Conservation (phyloP, 352 stramenopile species). For the Globisporangium acanthophoron region DNA sequence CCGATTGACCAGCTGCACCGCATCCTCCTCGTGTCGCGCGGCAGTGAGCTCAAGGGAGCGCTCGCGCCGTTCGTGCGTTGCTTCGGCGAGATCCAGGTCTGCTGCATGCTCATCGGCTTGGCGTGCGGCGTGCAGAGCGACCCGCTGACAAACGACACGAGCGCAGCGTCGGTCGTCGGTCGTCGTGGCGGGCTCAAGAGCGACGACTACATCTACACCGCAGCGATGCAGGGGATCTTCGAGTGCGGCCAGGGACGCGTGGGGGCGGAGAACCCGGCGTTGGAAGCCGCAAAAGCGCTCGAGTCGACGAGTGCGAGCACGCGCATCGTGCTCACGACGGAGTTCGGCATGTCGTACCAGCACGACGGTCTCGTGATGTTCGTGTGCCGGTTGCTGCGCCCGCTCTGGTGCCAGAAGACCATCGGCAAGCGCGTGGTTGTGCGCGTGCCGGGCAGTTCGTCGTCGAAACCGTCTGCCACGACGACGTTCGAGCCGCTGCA, state of each 20-base stretch:
- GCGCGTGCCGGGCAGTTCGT: slow-evolving; percentile 14
- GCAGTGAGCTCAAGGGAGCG: slow-evolving; percentile 57
- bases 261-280: slow-evolving; percentile 17
- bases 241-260: slow-evolving; percentile 59
- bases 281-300: slow-evolving; percentile 23
- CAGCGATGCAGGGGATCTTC: slow-evolving; percentile 79
- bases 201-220: slow-evolving; percentile 74
- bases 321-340: slow-evolving; percentile 78
- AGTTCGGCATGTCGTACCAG: slow-evolving; percentile 86
- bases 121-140: slow-evolving; percentile 83
- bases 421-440: slow-evolving; percentile 40
- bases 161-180: slow-evolving; percentile 42
- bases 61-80: slow-evolving; percentile 74
- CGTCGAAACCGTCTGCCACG: slow-evolving; percentile 16
- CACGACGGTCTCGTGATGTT: slow-evolving; percentile 83
- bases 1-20: slow-evolving; percentile 85
- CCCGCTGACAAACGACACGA: slow-evolving; percentile 51
- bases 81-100: slow-evolving; percentile 82
- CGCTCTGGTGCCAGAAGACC: slow-evolving; percentile 62
- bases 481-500: slow-evolving; percentile 38
- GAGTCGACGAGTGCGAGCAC: slow-evolving; percentile 30
- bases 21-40: slow-evolving; percentile 58
- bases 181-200: slow-evolving; percentile 47
- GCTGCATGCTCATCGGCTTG: slow-evolving; percentile 86
- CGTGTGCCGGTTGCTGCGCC: slow-evolving; percentile 68